A percentile compares a stretch with the other conserved stretches of the same genome.
Evolutionary conservation across 2,329 filamentous ascomycete species (phyloP).

Genomic region (Teratosphaeria nubilosa): DNA sequence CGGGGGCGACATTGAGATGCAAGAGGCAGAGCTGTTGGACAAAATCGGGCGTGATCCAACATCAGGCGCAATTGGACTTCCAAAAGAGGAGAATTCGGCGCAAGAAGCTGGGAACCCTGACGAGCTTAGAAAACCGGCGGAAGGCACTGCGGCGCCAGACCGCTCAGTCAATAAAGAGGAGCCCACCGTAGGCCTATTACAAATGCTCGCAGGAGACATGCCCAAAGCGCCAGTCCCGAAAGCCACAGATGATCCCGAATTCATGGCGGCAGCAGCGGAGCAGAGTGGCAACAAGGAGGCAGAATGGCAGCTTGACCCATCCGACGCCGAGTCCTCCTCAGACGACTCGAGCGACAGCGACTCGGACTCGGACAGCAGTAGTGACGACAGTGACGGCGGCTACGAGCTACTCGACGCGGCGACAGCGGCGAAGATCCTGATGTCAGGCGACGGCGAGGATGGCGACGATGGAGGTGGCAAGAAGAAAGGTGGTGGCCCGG

Average conservation of each 20-base stretch:
- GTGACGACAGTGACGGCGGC: slow-evolving; percentile 48
- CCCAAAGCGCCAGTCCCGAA: not conserved
- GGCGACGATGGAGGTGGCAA: slow-evolving; percentile 54
- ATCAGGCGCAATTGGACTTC: not conserved
- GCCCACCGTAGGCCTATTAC: not conserved
- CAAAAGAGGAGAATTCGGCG: not conserved
- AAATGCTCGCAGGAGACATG: not conserved
- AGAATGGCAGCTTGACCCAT: slow-evolving; percentile 68
- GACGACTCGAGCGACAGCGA: slow-evolving; percentile 32
- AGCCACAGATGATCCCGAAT: slow-evolving; percentile 29
- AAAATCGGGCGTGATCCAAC: not conserved
- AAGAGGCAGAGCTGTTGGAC: not conserved
- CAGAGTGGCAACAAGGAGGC: slow-evolving; percentile 46
- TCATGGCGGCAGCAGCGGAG: slow-evolving; percentile 34
- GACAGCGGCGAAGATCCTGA: slow-evolving; percentile 73
- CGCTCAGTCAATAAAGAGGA: not conserved
- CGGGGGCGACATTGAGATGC: not conserved
- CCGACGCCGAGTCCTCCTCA: slow-evolving; percentile 52
- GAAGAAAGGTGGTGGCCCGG: slow-evolving; percentile 30
- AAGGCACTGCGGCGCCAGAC: not conserved
- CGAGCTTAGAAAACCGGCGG: not conserved
- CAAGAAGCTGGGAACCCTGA: not conserved
- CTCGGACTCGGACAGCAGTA: slow-evolving; percentile 26
- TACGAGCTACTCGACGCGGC: slow-evolving; percentile 70
- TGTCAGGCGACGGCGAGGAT: slow-evolving; percentile 71